Base-by-base conservation (phyloP, 768 basidiomycete species). In the Suillus fuscotomentosus region DNA sequence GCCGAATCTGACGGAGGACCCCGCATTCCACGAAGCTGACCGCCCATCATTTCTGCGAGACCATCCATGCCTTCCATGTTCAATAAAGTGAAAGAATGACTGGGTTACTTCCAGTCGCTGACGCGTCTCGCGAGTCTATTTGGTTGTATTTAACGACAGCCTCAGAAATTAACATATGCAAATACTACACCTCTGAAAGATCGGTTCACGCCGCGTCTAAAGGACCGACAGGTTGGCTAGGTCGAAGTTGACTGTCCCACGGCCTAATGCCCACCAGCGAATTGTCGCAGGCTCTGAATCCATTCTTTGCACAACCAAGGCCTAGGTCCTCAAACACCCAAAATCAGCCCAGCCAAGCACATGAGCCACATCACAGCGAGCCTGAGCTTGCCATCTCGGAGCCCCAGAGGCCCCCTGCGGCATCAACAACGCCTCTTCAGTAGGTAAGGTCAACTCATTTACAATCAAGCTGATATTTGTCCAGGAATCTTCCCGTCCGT, bases 241-340 rank as follows among this genome's bases (percentile, higher is more conserved):
- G 31, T 53, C 11, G 20, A 53, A 22, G 53, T 36, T 54, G 5
- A 54, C 53, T 11, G n/a, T 54, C 53, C 53, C 50, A 59, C 60
- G 63, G 51, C 68, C 65, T 67, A 63, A 88, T 88, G 88, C 79
- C 83, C 69, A 82, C 86, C 65, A 92, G 89, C 79, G 89, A 92
- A 75, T 85, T 92, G 63, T 88, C 88, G 10, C 86, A 92, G 72
- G 91, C 91, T 6, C 86, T 92, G 70, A 92, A 92, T 73, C 90
- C 90, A 13, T 80, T 86, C 71, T 80, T 84, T 63, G 81, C 80
- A 42, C 83, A 84, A 60, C 70, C 78, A 20, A 77, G 83, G 66
- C 68, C 74, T 22, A 73, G 80, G 48, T 64, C 71, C 3, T 65
- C 70, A 0, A 68, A 69, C 10, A 64, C 55, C 36, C 76, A 56